Evolutionary conservation across 257 asterid species (phyloP).

Genomic region (Parsonsia alboflavescens): DNA sequence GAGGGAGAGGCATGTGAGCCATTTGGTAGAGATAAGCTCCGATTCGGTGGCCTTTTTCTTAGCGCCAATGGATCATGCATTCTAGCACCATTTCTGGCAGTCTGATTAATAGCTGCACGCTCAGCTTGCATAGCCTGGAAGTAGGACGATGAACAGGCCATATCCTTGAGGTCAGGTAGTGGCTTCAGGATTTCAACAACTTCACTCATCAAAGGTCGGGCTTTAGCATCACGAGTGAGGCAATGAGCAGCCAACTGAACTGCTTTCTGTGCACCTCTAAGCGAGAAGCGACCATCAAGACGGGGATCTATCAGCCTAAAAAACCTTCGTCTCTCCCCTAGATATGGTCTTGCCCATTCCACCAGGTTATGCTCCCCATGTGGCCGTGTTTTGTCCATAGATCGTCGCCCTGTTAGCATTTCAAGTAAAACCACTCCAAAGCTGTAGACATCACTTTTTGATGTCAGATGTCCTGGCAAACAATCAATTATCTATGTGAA

Average conservation of each 20-base stretch:
- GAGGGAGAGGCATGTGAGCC: slow-evolving; percentile 49
- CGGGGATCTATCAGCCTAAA: slow-evolving; percentile 59
- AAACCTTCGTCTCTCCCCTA: slow-evolving; percentile 52
- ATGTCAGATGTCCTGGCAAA: slow-evolving; percentile 63
- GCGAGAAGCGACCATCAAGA: slow-evolving; percentile 64
- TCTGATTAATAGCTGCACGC: slow-evolving; percentile 27
- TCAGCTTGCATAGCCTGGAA: slow-evolving; percentile 53
- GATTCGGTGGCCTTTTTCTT: slow-evolving; percentile 36
- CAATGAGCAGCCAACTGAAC: slow-evolving; percentile 67
- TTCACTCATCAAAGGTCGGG: slow-evolving; percentile 70
- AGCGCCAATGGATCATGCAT: slow-evolving; percentile 26
- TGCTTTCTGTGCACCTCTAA: slow-evolving; percentile 53
- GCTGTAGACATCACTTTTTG: slow-evolving; percentile 80
- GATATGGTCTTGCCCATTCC: slow-evolving; percentile 66
- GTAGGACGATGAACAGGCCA: slow-evolving; percentile 55
- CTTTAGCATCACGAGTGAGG: slow-evolving; percentile 60
- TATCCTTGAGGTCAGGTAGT: slow-evolving; percentile 47
- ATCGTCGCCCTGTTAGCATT: slow-evolving; percentile 55
- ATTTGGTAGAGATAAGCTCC: slow-evolving; percentile 42
- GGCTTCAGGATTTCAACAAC: slow-evolving; percentile 64
- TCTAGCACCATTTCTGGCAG: slow-evolving; percentile 27
- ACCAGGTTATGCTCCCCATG: slow-evolving; percentile 67
- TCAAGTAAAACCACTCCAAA: slow-evolving; percentile 84
- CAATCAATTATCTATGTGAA: slow-evolving; percentile 7
- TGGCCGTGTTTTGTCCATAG: slow-evolving; percentile 62